These are phyloP conservation scores for Chrysosporium keratinophilum DNA, from an alignment of 2,329 filamentous ascomycete genomes.

Conservation along the genomic window DNA sequence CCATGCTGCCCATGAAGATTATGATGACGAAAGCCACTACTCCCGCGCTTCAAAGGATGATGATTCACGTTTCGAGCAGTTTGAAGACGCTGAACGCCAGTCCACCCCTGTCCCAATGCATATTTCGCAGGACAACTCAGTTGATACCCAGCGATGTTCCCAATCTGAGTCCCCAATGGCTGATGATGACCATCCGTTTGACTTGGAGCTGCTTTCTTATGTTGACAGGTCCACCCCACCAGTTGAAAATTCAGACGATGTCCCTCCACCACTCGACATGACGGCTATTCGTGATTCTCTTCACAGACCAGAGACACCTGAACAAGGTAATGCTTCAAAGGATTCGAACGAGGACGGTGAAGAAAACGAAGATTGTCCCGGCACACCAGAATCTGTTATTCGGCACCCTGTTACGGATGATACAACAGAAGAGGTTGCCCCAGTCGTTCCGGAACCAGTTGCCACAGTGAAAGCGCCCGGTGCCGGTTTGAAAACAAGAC, in stretches of 20 bases:
- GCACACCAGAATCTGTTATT: constrained; percentile 83
- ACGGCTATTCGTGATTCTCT: constrained; percentile 30
- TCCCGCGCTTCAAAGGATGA: constrained; percentile 36
- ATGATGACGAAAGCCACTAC: constrained; percentile 51
- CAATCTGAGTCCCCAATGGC: constrained; percentile 39
- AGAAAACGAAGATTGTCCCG: constrained; percentile 48
- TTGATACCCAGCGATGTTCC: constrained; percentile 27
- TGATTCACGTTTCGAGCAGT: constrained; percentile 13
- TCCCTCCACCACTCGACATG: constrained; percentile 24
- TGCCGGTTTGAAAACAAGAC: constrained; percentile 76
- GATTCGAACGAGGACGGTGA: constrained; percentile 44
- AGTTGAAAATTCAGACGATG: constrained; percentile 18
- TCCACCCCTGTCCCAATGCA: constrained; percentile 23
- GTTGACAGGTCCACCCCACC: constrained; percentile 39
- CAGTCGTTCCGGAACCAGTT: constrained; percentile 62
- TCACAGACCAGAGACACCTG: constrained; percentile 32
- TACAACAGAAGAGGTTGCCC: constrained; percentile 25
- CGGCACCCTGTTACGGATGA: constrained; percentile 56
- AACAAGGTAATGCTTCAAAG: constrained; percentile 54
- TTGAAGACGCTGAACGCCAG: constrained; percentile 22
- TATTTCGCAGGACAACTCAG: constrained; percentile 16
- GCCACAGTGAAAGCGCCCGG: constrained; percentile 85
- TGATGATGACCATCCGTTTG: constrained; percentile 31
- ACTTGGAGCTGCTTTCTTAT: constrained; percentile 45
- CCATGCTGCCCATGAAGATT: constrained; percentile 24